A percentile compares a stretch with the other conserved stretches of the same genome.
phyloP scores from a whole-genome alignment of 345 rosid genomes.

The Ricinus communis region DNA sequence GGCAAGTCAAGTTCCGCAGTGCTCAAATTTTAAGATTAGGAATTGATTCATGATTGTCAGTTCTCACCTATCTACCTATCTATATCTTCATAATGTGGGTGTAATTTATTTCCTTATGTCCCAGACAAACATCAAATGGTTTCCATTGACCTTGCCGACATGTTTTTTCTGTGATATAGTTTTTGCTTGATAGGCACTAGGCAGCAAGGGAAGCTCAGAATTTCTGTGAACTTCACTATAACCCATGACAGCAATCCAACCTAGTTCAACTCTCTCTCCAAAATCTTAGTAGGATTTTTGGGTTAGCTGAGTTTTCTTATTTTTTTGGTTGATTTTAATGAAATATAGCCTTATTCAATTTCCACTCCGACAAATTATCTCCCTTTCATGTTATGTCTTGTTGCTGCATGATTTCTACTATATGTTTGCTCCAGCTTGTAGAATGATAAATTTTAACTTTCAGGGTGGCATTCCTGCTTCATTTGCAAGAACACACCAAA shows the following conservation, averaged over 20 bases:
- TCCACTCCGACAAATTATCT: not conserved
- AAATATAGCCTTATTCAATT: not conserved
- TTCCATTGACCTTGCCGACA: too few species aligned
- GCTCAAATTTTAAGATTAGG: not conserved
- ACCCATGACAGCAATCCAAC: not conserved
- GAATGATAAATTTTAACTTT: conserved; percentile 15
- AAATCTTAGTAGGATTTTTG: not conserved
- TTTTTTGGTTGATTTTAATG: not conserved
- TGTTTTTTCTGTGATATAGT: not conserved
- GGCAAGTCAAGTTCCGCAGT: not conserved
- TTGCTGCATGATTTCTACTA: conserved; percentile 8
- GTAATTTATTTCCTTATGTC: not conserved
- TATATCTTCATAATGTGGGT: not conserved
- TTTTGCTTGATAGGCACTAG: not conserved
- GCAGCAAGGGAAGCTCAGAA: too few species aligned
- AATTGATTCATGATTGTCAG: not conserved
- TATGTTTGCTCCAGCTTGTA: not conserved
- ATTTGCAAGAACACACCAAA: conserved; percentile 42
- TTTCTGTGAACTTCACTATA: not conserved
- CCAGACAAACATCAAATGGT: not conserved
- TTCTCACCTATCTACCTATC: not conserved
- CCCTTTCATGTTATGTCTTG: not conserved
- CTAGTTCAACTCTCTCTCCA: not conserved
- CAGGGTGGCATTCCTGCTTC: conserved; percentile 55
- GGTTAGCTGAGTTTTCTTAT: not conserved